Percentiles rank a stretch among this genome's conserved stretches.
Conservation (phyloP, 2,329 filamentous ascomycete species). For the Arthrinium puccinioides region DNA sequence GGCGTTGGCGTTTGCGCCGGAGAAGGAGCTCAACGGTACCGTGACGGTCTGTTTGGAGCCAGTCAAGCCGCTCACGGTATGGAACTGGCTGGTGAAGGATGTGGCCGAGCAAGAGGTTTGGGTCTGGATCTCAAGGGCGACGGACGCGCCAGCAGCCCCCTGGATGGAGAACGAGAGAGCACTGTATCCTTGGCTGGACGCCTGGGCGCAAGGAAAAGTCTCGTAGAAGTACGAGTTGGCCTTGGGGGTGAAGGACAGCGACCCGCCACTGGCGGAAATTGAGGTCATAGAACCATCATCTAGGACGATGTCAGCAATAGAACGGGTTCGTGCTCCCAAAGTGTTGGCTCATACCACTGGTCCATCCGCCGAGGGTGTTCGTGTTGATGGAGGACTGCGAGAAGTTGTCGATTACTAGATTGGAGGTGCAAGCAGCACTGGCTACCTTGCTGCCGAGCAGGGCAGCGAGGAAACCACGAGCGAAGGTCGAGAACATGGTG, state of each 20-base stretch:
- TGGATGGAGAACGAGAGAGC: slow-evolving; percentile 39
- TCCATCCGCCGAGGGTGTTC: slow-evolving; percentile 26
- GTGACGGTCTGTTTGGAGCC: slow-evolving; percentile 41
- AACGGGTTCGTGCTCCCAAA: too few species aligned
- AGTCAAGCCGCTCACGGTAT: slow-evolving; percentile 36
- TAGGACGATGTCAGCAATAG: too few species aligned
- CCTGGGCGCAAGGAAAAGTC: slow-evolving; percentile 38
- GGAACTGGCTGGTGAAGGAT: slow-evolving; percentile 34
- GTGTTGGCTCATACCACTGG: slow-evolving; percentile 21
- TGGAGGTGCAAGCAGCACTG: slow-evolving; percentile 3
- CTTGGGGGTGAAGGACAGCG: slow-evolving; percentile 43
- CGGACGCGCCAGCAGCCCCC: slow-evolving; percentile 31
- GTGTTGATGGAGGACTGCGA: slow-evolving; percentile 17
- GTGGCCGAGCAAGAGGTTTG: slow-evolving; percentile 32
- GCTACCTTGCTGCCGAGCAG: background rate
- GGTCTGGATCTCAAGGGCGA: slow-evolving; percentile 40
- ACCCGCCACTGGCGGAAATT: slow-evolving; percentile 31
- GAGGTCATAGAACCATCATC: slow-evolving; percentile 41
- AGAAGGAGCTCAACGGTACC: slow-evolving; percentile 40
- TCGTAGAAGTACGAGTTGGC: slow-evolving; percentile 45
- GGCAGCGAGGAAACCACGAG: slow-evolving; percentile 1
- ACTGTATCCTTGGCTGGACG: slow-evolving; percentile 36
- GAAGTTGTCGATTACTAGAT: slow-evolving; percentile 7
- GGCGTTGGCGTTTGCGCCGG: slow-evolving; percentile 41
- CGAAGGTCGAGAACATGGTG: too few species aligned